Evolutionary conservation across 2,329 filamentous ascomycete genomes (phyloP).

Genomic region (Penicillium freii): DNA sequence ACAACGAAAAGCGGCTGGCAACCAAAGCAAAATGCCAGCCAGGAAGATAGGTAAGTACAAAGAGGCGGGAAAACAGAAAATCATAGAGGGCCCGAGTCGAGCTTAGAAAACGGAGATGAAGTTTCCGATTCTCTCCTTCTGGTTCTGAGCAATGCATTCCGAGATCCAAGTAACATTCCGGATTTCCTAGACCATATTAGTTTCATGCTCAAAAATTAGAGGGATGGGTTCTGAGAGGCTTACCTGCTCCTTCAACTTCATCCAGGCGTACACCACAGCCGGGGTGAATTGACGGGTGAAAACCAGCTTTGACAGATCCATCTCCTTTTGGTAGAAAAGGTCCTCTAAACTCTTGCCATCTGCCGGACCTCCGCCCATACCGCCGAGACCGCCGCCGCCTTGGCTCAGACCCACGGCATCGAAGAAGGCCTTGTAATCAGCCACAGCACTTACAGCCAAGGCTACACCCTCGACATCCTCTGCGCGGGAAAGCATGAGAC

Average conservation of each 20-base stretch:
- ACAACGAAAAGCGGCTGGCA: slow-evolving; percentile 20
- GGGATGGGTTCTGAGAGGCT: slow-evolving; percentile 31
- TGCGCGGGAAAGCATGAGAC: slow-evolving; percentile 87
- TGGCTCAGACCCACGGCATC: slow-evolving; percentile 82
- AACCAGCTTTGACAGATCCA: slow-evolving; percentile 93
- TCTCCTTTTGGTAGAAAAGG: slow-evolving; percentile 98
- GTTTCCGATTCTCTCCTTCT: slow-evolving; percentile 98
- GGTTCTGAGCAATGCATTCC: slow-evolving; percentile 98
- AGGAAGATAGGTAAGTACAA: slow-evolving; percentile 21
- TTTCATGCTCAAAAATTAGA: neutral
- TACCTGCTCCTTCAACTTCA: slow-evolving; percentile 96
- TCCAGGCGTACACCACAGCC: slow-evolving; percentile 94
- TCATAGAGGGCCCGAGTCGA: slow-evolving; percentile 9
- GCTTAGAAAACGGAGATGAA: slow-evolving; percentile 94
- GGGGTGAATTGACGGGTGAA: slow-evolving; percentile 97
- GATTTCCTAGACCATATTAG: slow-evolving; percentile 70
- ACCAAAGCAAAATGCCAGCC: slow-evolving; percentile 16
- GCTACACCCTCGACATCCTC: slow-evolving; percentile 94
- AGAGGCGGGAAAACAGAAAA: slow-evolving; percentile 11
- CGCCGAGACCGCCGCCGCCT: slow-evolving; percentile 68
- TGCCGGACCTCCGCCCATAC: slow-evolving; percentile 68
- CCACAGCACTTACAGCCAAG: slow-evolving; percentile 86
- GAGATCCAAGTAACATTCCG: slow-evolving; percentile 99
- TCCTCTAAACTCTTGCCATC: slow-evolving; percentile 93
- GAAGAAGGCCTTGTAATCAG: slow-evolving; percentile 94